phyloP scores from a whole-genome alignment of 257 asterid genomes.

The Nyctanthes arbortristis region DNA sequence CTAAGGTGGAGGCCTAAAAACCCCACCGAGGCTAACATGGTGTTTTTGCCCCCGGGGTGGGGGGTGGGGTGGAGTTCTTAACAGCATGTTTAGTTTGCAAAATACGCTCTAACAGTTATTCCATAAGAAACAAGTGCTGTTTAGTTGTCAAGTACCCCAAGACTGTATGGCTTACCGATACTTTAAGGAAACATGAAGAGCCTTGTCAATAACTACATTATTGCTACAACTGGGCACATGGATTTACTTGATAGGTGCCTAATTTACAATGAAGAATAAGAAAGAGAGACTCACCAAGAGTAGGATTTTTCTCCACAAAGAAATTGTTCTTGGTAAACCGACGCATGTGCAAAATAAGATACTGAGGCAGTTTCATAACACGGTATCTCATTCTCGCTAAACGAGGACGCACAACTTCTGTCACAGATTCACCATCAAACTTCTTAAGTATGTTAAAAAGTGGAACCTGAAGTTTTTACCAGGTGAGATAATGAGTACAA shows the following conservation, averaged over 20 bases:
- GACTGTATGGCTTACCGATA: background rate
- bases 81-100: background rate
- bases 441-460: conserved; percentile 95
- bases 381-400: conserved; percentile 96
- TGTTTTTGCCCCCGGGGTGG: too few relatives aligned
- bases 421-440: conserved; percentile 88
- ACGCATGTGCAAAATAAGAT: conserved; percentile 84
- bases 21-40: too few relatives aligned
- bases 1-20: too few relatives aligned
- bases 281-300: conserved; percentile 70
- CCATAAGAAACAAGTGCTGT: background rate
- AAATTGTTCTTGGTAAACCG: conserved; percentile 93
- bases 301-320: conserved; percentile 94
- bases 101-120: background rate
- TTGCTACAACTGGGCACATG: background rate
- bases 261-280: background rate
- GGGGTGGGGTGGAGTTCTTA: background rate
- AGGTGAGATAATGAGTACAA: conserved; percentile 14
- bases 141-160: background rate
- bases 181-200: background rate
- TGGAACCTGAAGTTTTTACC: conserved; percentile 64
- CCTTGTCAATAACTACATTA: background rate
- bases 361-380: conserved; percentile 74
- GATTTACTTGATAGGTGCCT: background rate
- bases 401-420: conserved; percentile 90